Conservation (phyloP, 2,329 filamentous ascomycete species). For the Apiospora saccharicola region DNA sequence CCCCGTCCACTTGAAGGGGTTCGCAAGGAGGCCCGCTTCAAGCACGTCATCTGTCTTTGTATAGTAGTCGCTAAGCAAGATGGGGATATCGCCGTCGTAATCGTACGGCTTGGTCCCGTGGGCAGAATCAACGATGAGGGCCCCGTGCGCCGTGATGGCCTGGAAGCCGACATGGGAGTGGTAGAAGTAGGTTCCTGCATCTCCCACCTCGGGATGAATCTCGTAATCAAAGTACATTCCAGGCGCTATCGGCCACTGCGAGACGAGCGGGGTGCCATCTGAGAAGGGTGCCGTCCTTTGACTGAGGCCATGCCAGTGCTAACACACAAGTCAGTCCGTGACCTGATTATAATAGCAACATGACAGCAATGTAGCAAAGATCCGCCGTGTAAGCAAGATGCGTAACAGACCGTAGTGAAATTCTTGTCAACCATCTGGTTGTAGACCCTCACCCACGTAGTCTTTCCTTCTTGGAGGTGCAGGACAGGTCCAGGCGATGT, state of each 20-base stretch:
- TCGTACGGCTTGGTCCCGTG: conserved; percentile 56
- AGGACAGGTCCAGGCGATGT: conserved; percentile 59
- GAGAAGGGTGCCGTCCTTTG: conserved; percentile 68
- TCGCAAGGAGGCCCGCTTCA: conserved; percentile 54
- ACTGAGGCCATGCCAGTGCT: conserved; percentile 74
- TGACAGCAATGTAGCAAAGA: not conserved
- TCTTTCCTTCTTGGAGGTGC: conserved; percentile 54
- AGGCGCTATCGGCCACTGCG: conserved; percentile 71
- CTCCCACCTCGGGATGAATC: conserved; percentile 57
- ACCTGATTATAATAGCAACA: conserved; percentile 19
- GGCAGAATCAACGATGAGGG: conserved; percentile 64
- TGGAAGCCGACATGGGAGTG: conserved; percentile 73
- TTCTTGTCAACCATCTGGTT: conserved; percentile 62
- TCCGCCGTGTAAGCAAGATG: not conserved
- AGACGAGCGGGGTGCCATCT: conserved; percentile 66
- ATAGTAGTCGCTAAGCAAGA: conserved; percentile 66
- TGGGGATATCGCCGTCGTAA: conserved; percentile 67
- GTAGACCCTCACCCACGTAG: conserved; percentile 65
- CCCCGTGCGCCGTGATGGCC: conserved; percentile 62
- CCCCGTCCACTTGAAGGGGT: conserved; percentile 64
- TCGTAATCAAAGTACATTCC: conserved; percentile 73
- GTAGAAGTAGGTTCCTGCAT: conserved; percentile 72
- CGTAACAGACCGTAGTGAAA: conserved; percentile 56
- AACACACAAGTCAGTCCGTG: conserved; percentile 24
- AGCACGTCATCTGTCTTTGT: conserved; percentile 60